Evolutionary conservation across 805 yeast genomes (phyloP).

Genomic region (Candida xiaguanensis): DNA sequence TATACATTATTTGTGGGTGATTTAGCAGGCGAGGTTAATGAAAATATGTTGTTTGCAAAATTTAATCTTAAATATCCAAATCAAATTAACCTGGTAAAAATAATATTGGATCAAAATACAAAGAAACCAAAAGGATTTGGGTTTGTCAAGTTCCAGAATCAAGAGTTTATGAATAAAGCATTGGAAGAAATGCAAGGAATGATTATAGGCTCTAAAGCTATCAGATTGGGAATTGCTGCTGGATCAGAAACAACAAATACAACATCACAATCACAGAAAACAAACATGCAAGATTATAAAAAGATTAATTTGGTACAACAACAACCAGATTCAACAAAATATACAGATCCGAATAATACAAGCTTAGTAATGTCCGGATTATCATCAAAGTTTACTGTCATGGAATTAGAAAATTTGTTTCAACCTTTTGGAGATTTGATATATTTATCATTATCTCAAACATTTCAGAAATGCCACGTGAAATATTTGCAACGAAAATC

Average conservation of each 20-base stretch:
- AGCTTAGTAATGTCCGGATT: constrained; percentile 70
- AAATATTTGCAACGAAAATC: constrained; percentile 27
- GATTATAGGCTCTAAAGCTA: constrained; percentile 66
- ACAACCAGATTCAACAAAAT: constrained; percentile 57
- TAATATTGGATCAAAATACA: constrained; percentile 71
- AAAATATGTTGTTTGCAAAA: constrained; percentile 56
- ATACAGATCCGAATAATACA: constrained; percentile 79
- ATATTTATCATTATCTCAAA: constrained; percentile 19
- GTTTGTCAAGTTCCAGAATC: constrained; percentile 71
- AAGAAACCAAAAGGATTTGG: constrained; percentile 82
- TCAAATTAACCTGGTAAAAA: constrained; percentile 63
- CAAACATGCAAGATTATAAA: constrained; percentile 5
- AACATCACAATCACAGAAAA: constrained; percentile 14
- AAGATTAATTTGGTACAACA: constrained; percentile 31
- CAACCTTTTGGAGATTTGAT: constrained; percentile 57
- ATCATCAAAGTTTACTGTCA: constrained; percentile 53
- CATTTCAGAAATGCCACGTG: constrained; percentile 20
- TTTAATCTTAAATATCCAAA: constrained; percentile 72
- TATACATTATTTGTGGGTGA: constrained; percentile 83
- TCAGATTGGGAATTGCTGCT: constrained; percentile 58
- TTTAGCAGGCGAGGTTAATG: constrained; percentile 69
- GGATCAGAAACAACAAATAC: constrained; percentile 8
- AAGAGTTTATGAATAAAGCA: constrained; percentile 68
- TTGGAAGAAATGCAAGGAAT: constrained; percentile 79
- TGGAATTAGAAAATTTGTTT: constrained; percentile 58